A percentile compares a stretch with the other conserved stretches of the same genome.
phyloP scores from a whole-genome alignment of 768 basidiomycete genomes.

The Kwoniella pini region DNA sequence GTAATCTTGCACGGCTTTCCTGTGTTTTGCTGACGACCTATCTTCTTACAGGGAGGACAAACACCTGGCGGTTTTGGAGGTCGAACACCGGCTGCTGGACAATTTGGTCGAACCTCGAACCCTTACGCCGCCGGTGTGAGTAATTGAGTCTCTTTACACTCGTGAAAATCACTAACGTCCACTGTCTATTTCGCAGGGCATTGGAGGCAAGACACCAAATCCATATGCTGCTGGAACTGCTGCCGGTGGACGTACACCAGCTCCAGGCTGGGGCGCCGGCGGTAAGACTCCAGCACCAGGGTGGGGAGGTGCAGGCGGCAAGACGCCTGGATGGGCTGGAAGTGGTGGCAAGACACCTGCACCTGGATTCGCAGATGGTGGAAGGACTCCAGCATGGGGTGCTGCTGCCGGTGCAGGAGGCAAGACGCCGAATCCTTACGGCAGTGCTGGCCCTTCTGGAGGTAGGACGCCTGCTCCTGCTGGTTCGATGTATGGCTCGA shows the following conservation, averaged over 20 bases:
- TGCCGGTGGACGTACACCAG: slow-evolving; percentile 35
- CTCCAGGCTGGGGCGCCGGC: slow-evolving; percentile 32
- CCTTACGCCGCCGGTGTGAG: slow-evolving; percentile 59
- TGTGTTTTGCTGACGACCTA: slow-evolving; percentile 6
- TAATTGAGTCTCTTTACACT: too few species aligned
- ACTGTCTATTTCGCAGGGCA: too few species aligned
- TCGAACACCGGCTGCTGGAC: slow-evolving; percentile 57
- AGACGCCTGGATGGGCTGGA: slow-evolving; percentile 32
- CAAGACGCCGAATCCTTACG: slow-evolving; percentile 29
- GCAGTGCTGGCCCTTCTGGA: slow-evolving; percentile 24
- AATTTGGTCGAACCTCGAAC: slow-evolving; percentile 67
- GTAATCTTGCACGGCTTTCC: slow-evolving; percentile 5
- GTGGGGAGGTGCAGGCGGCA: slow-evolving; percentile 37
- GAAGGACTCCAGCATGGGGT: slow-evolving; percentile 28
- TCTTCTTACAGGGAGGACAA: slow-evolving; percentile 33
- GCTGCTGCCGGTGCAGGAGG: slow-evolving; percentile 20
- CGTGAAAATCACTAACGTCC: too few species aligned
- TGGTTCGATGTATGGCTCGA: slow-evolving; percentile 20
- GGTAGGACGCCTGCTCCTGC: slow-evolving; percentile 35
- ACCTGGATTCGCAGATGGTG: slow-evolving; percentile 45
- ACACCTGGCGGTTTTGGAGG: slow-evolving; percentile 43
- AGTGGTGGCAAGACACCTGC: slow-evolving; percentile 61
- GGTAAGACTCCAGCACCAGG: slow-evolving; percentile 47
- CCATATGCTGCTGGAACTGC: slow-evolving; percentile 56
- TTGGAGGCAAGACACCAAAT: slow-evolving; percentile 60